Base-by-base conservation (phyloP, 2,329 filamentous ascomycete genomes). In the Mycogone perniciosa region DNA sequence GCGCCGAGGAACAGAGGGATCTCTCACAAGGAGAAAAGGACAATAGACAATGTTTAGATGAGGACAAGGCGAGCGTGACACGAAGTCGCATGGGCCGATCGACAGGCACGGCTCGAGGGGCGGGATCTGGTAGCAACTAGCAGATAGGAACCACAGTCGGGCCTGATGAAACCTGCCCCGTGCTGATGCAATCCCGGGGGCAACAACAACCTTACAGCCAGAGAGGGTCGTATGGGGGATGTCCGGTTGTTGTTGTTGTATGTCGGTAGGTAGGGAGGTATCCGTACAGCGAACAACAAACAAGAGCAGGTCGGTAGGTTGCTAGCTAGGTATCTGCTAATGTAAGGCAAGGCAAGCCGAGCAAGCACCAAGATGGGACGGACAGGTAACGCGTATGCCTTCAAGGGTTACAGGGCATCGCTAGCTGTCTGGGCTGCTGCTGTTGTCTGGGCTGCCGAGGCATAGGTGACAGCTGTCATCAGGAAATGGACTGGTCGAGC, bases 151-250 rank as follows among this genome's bases (percentile, higher is more conserved):
- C 8, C 39, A 11, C 29, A 46, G 45, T 29, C 20, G 29, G 38
- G 20, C 31, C 26, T 37, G 46, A 53, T 53, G 51, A 45, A 53
- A 53, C 51, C 46, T 53, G 47, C 51, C 47, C 51, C 47, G 51
- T 50, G 46, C 37, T 49, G 41, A 46, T 46, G 51, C 50, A 52
- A 52, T 52, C 50, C 49, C 50, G 46, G 40, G 29, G 11, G 46
- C 48, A 10, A 44, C 48, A 42, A 41, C 46, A 41, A 52, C 50
- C 50, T 47, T 44, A 51, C 49, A 51, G 45, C 44, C 40, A 46
- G 50, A 34, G 45, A 47, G 30, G 42, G 31, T 33, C 8, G 31
- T 37, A 40, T 40, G 49, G 46, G 33, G 47, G 47, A 20, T 20
- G 20, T 26, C 7, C 38, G n/a, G n/a, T n/a, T 35, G 7, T 35